Conservation (phyloP, 345 rosid species). For the Aquilaria sinensis region DNA sequence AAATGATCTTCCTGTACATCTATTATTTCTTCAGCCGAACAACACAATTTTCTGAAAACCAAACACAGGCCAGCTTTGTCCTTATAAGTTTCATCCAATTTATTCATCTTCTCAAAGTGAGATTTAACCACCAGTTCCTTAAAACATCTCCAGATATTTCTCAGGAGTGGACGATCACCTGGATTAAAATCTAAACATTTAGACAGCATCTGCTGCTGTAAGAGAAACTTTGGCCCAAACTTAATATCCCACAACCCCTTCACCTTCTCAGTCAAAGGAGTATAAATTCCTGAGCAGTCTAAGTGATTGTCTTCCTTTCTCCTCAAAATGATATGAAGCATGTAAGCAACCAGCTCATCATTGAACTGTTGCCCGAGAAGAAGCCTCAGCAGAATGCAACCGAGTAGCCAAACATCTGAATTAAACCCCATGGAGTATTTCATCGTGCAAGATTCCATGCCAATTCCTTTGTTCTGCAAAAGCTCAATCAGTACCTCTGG, state of each 20-base stretch:
- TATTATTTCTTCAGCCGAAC: slow-evolving; percentile 16
- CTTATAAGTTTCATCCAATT: slow-evolving; percentile 16
- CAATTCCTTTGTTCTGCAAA: slow-evolving; percentile 29
- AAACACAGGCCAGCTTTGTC: slow-evolving; percentile 31
- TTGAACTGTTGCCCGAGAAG: slow-evolving; percentile 43
- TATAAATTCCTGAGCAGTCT: slow-evolving; percentile 24
- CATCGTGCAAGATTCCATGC: slow-evolving; percentile 18
- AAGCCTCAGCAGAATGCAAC: slow-evolving; percentile 50
- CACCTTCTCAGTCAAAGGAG: slow-evolving; percentile 35
- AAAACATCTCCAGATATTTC: slow-evolving; percentile 58
- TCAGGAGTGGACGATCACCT: slow-evolving; percentile 40
- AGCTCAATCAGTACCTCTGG: slow-evolving; percentile 57
- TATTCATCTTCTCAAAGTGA: slow-evolving; percentile 25
- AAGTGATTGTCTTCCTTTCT: slow-evolving; percentile 21
- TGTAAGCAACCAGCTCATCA: slow-evolving; percentile 29
- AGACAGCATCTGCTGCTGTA: slow-evolving; percentile 37
- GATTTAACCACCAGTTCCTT: slow-evolving; percentile 44
- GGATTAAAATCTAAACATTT: slow-evolving; percentile 59
- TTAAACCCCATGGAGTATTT: slow-evolving; percentile 23
- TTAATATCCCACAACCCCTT: slow-evolving; percentile 26
- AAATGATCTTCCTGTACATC: slow-evolving; percentile 18
- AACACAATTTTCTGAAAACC: slow-evolving; percentile 53
- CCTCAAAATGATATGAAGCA: slow-evolving; percentile 19
- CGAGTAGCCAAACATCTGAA: slow-evolving; percentile 77
- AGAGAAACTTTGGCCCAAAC: slow-evolving; percentile 26